phyloP scores from a whole-genome alignment of 2,329 filamentous ascomycete genomes.

The Diplodia seriata region DNA sequence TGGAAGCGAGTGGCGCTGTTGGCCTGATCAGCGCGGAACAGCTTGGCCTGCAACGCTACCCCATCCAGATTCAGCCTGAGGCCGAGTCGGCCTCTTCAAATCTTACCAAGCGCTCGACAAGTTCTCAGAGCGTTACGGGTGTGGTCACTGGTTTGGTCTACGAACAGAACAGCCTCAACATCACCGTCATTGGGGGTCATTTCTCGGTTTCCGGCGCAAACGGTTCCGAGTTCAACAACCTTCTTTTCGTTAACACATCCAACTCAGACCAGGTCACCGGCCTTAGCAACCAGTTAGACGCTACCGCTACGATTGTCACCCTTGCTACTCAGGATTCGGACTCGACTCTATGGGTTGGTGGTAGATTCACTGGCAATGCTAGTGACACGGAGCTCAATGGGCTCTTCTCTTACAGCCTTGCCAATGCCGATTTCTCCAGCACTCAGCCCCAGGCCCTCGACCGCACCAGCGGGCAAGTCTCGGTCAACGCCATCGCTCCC shows the following conservation, averaged over 20 bases:
- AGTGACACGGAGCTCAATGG: conserved; percentile 70
- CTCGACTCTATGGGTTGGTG: conserved; percentile 80
- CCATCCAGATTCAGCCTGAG: conserved; percentile 59
- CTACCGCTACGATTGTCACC: conserved; percentile 76
- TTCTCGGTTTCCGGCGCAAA: conserved; percentile 76
- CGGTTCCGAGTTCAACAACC: conserved; percentile 76
- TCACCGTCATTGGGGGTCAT: conserved; percentile 87
- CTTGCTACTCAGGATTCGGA: conserved; percentile 65
- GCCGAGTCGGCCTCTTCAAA: conserved; percentile 42
- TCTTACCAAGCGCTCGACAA: conserved; percentile 51
- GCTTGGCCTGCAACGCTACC: conserved; percentile 54
- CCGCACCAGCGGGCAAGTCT: conserved; percentile 65
- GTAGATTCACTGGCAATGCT: conserved; percentile 75
- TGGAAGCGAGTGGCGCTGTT: conserved; percentile 75
- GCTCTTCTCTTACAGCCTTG: conserved; percentile 80
- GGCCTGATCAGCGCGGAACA: conserved; percentile 58
- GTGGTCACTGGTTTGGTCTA: conserved; percentile 84
- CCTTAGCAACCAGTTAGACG: conserved; percentile 69
- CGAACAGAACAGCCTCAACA: conserved; percentile 70
- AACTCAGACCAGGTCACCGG: conserved; percentile 72
- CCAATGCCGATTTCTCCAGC: conserved; percentile 64
- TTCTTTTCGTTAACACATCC: conserved; percentile 82
- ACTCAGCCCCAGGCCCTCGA: conserved; percentile 77
- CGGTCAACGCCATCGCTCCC: conserved; percentile 77
- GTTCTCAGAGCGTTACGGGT: conserved; percentile 61